Conservation (phyloP, 2,329 filamentous ascomycete genomes). For the Fusarium drepaniforme region DNA sequence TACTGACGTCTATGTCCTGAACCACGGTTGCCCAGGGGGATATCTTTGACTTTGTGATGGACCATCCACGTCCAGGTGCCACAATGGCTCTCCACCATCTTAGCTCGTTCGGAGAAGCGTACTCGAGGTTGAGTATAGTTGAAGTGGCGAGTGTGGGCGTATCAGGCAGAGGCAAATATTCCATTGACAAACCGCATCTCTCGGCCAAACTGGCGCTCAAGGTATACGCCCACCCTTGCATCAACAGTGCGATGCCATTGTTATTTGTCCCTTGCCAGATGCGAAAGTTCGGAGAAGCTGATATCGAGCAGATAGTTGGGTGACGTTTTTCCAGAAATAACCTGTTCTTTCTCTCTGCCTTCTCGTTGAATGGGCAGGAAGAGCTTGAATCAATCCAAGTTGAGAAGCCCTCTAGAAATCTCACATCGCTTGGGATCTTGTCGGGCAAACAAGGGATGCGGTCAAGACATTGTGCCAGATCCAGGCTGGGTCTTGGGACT, state of each 20-base stretch:
- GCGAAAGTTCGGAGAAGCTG: background rate
- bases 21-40: background rate
- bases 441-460: constrained; percentile 1
- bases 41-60: background rate
- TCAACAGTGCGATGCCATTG: constrained; percentile 8
- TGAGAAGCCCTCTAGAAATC: background rate
- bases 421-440: background rate
- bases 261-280: background rate
- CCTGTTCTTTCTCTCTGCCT: background rate
- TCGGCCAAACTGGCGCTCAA: background rate
- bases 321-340: background rate
- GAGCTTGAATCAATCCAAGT: background rate
- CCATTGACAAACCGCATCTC: background rate
- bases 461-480: background rate
- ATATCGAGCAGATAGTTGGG: background rate
- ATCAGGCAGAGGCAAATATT: background rate
- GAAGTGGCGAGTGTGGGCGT: background rate
- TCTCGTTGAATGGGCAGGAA: background rate
- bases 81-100: constrained; percentile 1
- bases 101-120: background rate
- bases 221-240: background rate
- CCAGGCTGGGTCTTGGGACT: background rate
- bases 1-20: too few relatives aligned
- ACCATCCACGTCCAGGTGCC: background rate
- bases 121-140: background rate